Percentiles rank a stretch among this genome's conserved stretches.
These are phyloP conservation scores for Vigna trinervia DNA, from an alignment of 306 rosid species.

Conservation along the genomic window DNA sequence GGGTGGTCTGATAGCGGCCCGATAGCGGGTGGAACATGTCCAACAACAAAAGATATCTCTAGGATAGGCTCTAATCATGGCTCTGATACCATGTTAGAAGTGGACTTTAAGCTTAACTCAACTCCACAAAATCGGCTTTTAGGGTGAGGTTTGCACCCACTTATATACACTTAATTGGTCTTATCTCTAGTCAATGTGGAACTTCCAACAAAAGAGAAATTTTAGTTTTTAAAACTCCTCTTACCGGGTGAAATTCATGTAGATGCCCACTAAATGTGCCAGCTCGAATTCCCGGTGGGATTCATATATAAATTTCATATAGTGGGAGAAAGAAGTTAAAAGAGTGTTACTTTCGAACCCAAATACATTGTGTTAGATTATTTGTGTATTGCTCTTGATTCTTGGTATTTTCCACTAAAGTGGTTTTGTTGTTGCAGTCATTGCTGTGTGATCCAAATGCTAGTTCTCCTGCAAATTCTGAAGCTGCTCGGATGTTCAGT, in stretches of 20 bases:
- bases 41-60: no score
- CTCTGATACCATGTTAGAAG: no score
- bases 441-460: constrained; percentile 97
- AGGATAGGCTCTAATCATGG: no score
- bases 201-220: not conserved
- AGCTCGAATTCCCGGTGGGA: not conserved
- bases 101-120: no score
- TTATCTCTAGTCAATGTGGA: no score
- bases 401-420: constrained; percentile 8
- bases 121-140: no score
- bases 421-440: constrained; percentile 70
- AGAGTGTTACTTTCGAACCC: not conserved
- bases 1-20: no score
- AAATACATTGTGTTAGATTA: not conserved
- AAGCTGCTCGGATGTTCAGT: constrained; percentile 97
- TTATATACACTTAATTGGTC: no score
- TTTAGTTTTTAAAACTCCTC: not conserved
- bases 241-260: not conserved
- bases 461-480: constrained; percentile 97
- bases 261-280: not conserved
- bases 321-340: not conserved
- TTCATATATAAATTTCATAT: not conserved
- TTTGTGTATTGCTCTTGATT: constrained; percentile 22
- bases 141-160: no score
- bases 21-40: no score